These are phyloP conservation scores for Cyclotella sp. DNA, from an alignment of 108 stramenopile species.

Conservation along the genomic window DNA sequence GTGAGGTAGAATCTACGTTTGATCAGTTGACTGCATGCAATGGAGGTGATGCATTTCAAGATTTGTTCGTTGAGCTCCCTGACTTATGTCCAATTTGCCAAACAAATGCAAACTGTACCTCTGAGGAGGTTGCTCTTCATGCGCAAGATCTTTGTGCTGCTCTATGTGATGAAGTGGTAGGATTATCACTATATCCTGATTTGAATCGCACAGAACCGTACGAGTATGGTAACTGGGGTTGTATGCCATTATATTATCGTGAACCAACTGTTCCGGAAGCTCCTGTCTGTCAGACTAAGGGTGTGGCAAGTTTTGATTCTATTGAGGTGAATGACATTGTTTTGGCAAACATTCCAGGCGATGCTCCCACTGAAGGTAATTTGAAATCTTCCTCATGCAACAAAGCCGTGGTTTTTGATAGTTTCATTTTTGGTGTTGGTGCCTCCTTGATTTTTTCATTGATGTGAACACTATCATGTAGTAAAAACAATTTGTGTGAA, in stretches of 20 bases:
- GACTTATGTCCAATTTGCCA: neutral
- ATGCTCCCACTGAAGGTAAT: neutral
- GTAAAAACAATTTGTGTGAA: too few species aligned
- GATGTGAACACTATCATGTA: too few species aligned
- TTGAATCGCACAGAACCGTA: neutral
- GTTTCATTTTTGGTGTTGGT: too few species aligned
- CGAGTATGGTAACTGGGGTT: neutral
- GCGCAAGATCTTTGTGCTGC: neutral
- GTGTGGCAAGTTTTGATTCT: neutral
- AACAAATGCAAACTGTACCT: neutral
- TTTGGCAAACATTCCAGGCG: neutral
- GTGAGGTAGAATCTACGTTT: neutral
- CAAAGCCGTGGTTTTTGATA: too few species aligned
- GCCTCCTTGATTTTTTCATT: too few species aligned
- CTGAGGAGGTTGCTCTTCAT: neutral
- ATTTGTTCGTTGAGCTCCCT: neutral
- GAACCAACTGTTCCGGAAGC: neutral
- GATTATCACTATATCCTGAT: neutral
- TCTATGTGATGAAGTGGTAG: neutral
- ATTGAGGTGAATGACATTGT: slow-evolving; percentile 2
- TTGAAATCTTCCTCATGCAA: too few species aligned
- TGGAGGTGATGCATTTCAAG: neutral
- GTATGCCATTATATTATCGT: neutral
- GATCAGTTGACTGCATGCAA: slow-evolving; percentile 4
- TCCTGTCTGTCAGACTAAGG: neutral